Conservation (phyloP, 2,329 filamentous ascomycete genomes). For the Leptographium flavum region DNA sequence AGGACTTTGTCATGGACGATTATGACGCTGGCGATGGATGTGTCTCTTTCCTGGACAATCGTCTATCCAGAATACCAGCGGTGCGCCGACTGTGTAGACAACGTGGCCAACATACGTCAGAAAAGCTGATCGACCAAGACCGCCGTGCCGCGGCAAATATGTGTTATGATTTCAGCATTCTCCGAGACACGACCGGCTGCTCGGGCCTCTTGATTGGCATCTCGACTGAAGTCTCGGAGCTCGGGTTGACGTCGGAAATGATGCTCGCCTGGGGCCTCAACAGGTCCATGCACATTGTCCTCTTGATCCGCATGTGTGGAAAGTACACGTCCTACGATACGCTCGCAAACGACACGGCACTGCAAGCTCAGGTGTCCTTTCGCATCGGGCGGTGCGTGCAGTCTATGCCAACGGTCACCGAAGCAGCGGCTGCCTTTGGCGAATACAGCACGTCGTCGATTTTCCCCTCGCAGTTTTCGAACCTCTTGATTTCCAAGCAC, state of each 20-base stretch:
- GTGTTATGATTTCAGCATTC: constrained; percentile 56
- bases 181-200: constrained; percentile 30
- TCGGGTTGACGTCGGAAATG: constrained; percentile 60
- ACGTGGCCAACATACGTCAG: neutral
- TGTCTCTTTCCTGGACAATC: constrained; percentile 6
- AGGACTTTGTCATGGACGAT: constrained; percentile 13
- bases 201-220: constrained; percentile 43
- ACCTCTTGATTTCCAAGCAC: constrained; percentile 58
- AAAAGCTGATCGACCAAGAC: constrained; percentile 36
- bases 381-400: constrained; percentile 54
- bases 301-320: constrained; percentile 50
- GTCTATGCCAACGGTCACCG: constrained; percentile 52
- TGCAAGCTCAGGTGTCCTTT: constrained; percentile 31
- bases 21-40: constrained; percentile 13
- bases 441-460: neutral
- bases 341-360: constrained; percentile 22
- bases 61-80: constrained; percentile 5
- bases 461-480: constrained; percentile 24
- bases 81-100: neutral
- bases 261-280: constrained; percentile 65
- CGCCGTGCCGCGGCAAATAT: constrained; percentile 44
- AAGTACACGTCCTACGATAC: constrained; percentile 47
- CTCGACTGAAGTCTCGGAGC: constrained; percentile 53
- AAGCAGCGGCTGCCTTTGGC: constrained; percentile 22
- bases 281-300: constrained; percentile 52